Base-by-base conservation (phyloP, 352 stramenopile genomes). In the Pythium diclinum region DNA sequence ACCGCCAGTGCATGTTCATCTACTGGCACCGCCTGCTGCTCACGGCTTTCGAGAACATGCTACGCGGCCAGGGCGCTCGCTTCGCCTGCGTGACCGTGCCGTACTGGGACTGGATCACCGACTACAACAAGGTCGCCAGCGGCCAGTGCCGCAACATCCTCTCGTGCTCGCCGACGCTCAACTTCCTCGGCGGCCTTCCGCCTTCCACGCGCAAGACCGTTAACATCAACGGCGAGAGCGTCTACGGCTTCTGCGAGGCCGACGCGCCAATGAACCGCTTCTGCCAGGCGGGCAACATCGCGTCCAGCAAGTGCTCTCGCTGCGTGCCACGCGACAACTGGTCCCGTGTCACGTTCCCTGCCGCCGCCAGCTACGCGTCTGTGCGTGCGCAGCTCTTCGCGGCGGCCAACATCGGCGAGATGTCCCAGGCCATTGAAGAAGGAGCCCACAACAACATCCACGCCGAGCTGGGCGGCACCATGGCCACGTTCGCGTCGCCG, bases 21-120 rank as follows among this genome's bases (percentile, higher is more conserved):
- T 91, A 88, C 70, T 95, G 86, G 86, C 84, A 93, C 59, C 81
- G 84, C 9, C 57, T 81, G 9, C 74, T 92, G 17, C 72, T 95
- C 2, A 36, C 79, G 0, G 80, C 63, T 2, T 95, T 87, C 61
- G 86, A 95, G 63, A 95, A 93, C 71, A 92, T 95, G 83, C 72
- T 95, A 5, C 87, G 85, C 44, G 73, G 56, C 3, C 77, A 89
- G 58, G 79, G 74, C 4, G 10, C 62, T 0, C 44, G 73, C 42
- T 94, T 75, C 33, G 76, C 72, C 10, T 95, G 87, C 63, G 72
- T 94, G 21, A 95, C 87, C 8, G 57, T 95, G 28, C 87, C 85
- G 33, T 92, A 91, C 65, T 95, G 79, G 77, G 87, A 95, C 73
- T 90, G 77, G 67, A 67, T 92, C 11, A 78, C 71, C 6, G 80